Conservation (phyloP, 106 monocot genomes). For the Gastrodia elata region DNA sequence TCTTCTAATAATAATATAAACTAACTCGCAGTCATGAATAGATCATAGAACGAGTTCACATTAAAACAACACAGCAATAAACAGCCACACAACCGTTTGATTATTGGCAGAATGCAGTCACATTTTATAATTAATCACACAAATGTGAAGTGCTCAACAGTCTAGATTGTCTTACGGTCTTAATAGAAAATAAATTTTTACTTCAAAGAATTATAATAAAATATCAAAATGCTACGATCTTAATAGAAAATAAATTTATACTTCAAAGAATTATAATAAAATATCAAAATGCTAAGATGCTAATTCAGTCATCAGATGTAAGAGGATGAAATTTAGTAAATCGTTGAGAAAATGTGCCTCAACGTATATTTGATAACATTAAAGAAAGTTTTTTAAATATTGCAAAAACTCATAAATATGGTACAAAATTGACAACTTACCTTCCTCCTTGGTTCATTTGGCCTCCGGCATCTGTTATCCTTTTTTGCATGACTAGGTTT, state of each 20-base stretch:
- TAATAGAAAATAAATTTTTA: neutral
- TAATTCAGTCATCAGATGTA: neutral
- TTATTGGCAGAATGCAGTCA: neutral
- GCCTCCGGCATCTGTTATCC: constrained; percentile 47
- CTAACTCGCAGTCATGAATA: neutral
- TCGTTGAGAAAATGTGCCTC: neutral
- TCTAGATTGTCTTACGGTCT: neutral
- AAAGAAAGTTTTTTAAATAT: neutral
- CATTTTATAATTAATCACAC: neutral
- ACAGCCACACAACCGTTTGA: no score
- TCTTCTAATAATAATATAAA: neutral
- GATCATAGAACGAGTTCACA: neutral
- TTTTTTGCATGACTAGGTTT: constrained; percentile 24
- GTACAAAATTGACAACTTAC: constrained; percentile 7
- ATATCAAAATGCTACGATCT: neutral
- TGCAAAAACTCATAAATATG: neutral
- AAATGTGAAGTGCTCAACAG: neutral
- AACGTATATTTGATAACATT: neutral
- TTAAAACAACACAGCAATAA: no score
- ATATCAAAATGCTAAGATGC: neutral
- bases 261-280: neutral
- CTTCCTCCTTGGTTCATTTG: constrained; percentile 43
- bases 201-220: neutral
- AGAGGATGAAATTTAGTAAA: no score
- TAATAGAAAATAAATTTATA: neutral